Base-by-base conservation (phyloP, 352 stramenopile species). In the Halophytophthora batemanensis region DNA sequence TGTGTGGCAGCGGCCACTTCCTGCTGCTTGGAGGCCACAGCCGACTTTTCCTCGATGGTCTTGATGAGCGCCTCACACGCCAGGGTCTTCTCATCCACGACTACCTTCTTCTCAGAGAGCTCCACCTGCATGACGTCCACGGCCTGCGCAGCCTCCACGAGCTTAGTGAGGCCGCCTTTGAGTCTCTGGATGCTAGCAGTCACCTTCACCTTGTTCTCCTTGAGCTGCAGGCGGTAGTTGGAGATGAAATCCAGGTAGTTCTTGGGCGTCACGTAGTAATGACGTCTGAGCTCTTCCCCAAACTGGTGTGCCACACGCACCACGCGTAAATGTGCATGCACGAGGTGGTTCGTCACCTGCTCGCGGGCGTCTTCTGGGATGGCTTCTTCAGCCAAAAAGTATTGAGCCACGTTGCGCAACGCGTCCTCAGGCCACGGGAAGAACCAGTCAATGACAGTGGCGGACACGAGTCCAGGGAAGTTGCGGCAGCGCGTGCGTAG, bases 241-340 rank as follows among this genome's bases (percentile, higher is more conserved):
- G 76, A 69, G 38, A 98, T 96, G 43, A 97, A 98, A 62, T 98
- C 95, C 15, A 98, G 64, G 50, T 98, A 98, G 58, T 98, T 98
- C 64, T 98, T 98, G 0, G 95, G 94, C 3, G 95, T 98, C n/a
- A 98, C 94, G 62, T 98, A 98, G 74, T 98, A 98, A 61, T 95
- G 85, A 0, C 94, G 78, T 15, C 93, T 73, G 17, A 98, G 61
- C 41, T 98, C 90, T 31, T 94, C 80, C 1, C 82, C 87, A 56
- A 98, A 98, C 29, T 91, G 76, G 36, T 87, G 72, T 2, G 90
- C 90, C n/a, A 95, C 82, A 1, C 73, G 73, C 10, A 98, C 89
- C 3, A 98, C 93, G 6, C 85, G 76, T 50, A 96, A 60, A 62
- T 98, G 95, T 0, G 90, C 88, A 41, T 96, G 81, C 0, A 98